Percentiles rank a stretch among this genome's conserved stretches.
These are phyloP conservation scores for Backusella macrospora DNA, from an alignment of 192 early-diverging fungal species.

Conservation along the genomic window DNA sequence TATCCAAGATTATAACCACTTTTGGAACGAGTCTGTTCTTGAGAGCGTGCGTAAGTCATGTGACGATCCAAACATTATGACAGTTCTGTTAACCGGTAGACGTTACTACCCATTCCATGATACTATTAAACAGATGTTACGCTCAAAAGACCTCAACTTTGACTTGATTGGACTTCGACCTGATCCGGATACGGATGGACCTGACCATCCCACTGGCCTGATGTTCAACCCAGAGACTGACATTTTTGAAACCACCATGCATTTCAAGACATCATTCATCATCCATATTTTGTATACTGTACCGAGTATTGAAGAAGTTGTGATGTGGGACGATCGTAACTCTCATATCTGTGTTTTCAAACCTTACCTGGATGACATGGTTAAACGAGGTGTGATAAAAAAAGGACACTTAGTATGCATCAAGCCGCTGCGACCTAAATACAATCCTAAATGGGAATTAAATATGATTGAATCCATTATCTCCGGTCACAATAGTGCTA, in stretches of 20 bases:
- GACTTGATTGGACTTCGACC: conserved; percentile 40
- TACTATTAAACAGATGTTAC: conserved; percentile 21
- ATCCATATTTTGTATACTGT: conserved; percentile 10
- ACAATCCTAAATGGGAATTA: conserved; percentile 27
- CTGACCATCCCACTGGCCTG: neutral
- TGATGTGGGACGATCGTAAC: conserved; percentile 40
- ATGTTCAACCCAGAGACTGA: neutral
- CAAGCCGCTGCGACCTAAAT: conserved; percentile 17
- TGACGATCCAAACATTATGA: conserved; percentile 17
- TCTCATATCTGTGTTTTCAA: conserved; percentile 22
- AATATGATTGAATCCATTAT: conserved; percentile 11
- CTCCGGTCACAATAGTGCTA: conserved; percentile 12
- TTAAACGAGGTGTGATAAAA: neutral
- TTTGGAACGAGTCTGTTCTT: conserved; percentile 37
- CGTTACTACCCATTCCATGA: conserved; percentile 34
- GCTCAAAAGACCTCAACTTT: conserved; percentile 22
- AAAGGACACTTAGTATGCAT: conserved; percentile 21
- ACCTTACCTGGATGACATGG: conserved; percentile 14
- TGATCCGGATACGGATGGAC: conserved; percentile 25
- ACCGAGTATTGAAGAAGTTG: conserved; percentile 20
- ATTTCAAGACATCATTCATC: conserved; percentile 39
- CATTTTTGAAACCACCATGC: conserved; percentile 31
- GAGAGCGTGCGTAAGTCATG: conserved; percentile 13
- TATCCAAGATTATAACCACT: conserved; percentile 17
- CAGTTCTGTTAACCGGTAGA: conserved; percentile 36